These are phyloP conservation scores for Sanghuangporus sanghuang DNA, from an alignment of 1,284 basidiomycete species.

Conservation along the genomic window DNA sequence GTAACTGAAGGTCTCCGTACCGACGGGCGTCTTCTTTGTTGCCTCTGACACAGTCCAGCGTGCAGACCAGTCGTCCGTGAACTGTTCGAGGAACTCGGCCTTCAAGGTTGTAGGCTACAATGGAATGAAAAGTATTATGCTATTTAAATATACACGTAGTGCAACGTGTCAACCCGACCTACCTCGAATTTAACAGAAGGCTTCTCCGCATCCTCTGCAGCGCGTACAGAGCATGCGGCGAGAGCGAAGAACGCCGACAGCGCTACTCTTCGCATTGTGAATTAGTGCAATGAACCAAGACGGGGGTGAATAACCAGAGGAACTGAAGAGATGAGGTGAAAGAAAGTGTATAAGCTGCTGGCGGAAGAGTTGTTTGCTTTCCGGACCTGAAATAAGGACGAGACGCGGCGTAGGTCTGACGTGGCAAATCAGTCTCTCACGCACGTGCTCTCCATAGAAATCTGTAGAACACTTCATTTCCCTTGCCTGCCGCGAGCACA, in stretches of 20 bases:
- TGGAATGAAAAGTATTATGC: not conserved
- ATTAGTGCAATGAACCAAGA: constrained; percentile 58
- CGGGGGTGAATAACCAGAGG: constrained; percentile 21
- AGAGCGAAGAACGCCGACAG: constrained; percentile 65
- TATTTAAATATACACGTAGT: not conserved
- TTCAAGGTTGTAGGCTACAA: constrained; percentile 73
- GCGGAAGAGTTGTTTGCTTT: constrained; percentile 33
- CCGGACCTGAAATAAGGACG: constrained; percentile 5
- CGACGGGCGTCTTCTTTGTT: constrained; percentile 94
- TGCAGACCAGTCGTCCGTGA: constrained; percentile 84
- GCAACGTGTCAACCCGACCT: constrained; percentile 23
- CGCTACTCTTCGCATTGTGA: constrained; percentile 77
- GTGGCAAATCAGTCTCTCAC: constrained; percentile 7
- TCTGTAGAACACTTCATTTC: not conserved
- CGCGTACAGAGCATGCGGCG: constrained; percentile 48
- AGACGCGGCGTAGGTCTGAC: not conserved
- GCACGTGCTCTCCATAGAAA: constrained; percentile 4
- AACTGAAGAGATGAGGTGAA: constrained; percentile 22
- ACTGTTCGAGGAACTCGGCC: constrained; percentile 97
- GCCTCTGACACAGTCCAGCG: constrained; percentile 97
- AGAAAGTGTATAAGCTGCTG: constrained; percentile 28
- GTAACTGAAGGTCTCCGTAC: constrained; percentile 92
- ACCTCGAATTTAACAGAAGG: constrained; percentile 68
- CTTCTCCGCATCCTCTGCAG: constrained; percentile 38
- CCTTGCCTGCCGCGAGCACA: not conserved